Evolutionary conservation across 495 filamentous ascomycete genomes (phyloP), one percentile per base, ranked within the genome.

Genomic region (Friedmanniomyces simplex): DNA sequence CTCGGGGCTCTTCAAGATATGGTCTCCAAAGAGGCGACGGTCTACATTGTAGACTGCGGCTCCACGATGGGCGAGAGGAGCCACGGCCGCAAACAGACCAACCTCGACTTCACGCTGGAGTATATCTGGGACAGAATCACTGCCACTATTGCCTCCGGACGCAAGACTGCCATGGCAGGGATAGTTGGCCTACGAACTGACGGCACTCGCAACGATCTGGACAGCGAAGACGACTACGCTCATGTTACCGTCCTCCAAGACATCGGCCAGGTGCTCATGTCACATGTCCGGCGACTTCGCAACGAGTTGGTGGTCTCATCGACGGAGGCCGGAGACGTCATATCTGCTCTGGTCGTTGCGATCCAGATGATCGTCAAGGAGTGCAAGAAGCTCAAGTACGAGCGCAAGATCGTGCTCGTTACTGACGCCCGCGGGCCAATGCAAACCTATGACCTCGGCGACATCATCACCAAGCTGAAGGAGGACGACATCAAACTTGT

Each of bases 101-200:
- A 97, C 71, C 81, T 97, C 3, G 88, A 96, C 54, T 97, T 82
- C 77, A 79, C 83, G 20, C 85, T 97, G 86, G 81, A 81, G 54
- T 99, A 96, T 76, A 81, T 99, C 49, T 99, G 93, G 93, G 93
- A 96, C 70, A 89, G 84, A 64, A 94, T 97, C 63, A 88, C 88
- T 0, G 82, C 78, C 21, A 95, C 88, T 11, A 83, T 98, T 56
- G 78, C 84, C 14, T 88, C 86, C 24, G 85, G 82, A 28, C 83
- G 91, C 48, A 95, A 94, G 69, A 95, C 87, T 6, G 82, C 84
- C 58, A 81, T 76, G 6, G 66, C 91, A 22, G 90, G 88, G 10
- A 87, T 96, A 12, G 68, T 99, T 54, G 93, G 87, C 11, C 73
- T 96, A 21, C 79, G 86, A 26, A 91, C 91, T 50, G 83, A 94